These are phyloP conservation scores for Metschnikowia baotianmanensis DNA, from an alignment of 805 yeast species.

Conservation along the genomic window DNA sequence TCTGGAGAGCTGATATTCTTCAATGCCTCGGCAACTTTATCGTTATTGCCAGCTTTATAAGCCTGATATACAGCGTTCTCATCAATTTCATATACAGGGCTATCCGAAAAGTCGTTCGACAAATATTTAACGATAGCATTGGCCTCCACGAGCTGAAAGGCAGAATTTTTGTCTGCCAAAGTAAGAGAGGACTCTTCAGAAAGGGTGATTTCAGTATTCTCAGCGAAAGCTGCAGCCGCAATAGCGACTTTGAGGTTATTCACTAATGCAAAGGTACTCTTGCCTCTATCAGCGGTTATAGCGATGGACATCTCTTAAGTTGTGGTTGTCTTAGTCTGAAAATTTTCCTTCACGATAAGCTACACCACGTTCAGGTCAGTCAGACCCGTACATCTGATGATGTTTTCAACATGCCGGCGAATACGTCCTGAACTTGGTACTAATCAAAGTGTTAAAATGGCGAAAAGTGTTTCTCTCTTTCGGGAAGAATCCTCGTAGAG, in stretches of 20 bases:
- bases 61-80: constrained; percentile 45
- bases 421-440: background rate
- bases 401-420: background rate
- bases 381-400: constrained; percentile 10
- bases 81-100: constrained; percentile 37
- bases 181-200: constrained; percentile 25
- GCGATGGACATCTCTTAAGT: constrained; percentile 13
- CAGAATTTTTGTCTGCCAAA: constrained; percentile 34
- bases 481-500: no score
- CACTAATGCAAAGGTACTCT: constrained; percentile 20
- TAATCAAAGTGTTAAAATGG: no score
- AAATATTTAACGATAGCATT: constrained; percentile 70
- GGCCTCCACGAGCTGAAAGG: constrained; percentile 56
- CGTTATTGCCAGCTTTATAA: constrained; percentile 34
- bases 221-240: constrained; percentile 21
- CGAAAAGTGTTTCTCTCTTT: no score
- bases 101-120: constrained; percentile 44
- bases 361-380: constrained; percentile 3
- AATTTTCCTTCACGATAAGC: background rate
- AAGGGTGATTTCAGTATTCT: constrained; percentile 17
- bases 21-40: constrained; percentile 17
- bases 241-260: constrained; percentile 26
- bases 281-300: constrained; percentile 20
- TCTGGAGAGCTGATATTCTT: constrained; percentile 13
- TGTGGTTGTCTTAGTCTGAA: background rate